Base-by-base conservation (phyloP, 2,329 filamentous ascomycete species). In the Epichloe hybrida region DNA sequence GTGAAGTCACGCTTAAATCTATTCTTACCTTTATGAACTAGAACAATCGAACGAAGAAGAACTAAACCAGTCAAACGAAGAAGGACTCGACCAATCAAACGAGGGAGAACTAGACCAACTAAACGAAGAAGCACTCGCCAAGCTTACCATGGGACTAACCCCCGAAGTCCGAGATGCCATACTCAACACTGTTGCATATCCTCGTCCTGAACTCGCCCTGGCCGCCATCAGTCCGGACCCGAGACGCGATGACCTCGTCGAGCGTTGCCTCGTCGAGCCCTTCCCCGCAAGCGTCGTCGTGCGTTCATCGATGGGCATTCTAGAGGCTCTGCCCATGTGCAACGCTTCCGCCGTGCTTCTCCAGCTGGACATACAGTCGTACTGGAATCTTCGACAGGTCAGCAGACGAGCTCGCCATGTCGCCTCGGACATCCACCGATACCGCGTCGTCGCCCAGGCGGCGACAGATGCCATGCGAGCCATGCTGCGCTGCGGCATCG, bases 351-450 rank as follows among this genome's bases (percentile, higher is more conserved):
- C 17, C 12, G 34, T 44, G 38, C 46, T 20, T 41, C 42, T 39
- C 36, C n/a, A 46, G 17, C 36, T 46, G 8, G 49, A 50, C 21
- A 41, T 46, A 15, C 41, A 41, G n/a, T 50, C 49, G n/a, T 50
- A 31, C 35, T 50, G 44, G n/a, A 50, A 40, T 34, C 39, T 50
- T 27, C 49, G 49, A 9, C 49, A 50, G 34, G 44, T 41, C 27
- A 50, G 41, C 49, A 31, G 49, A 34, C 49, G 49, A 31, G 43
- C 21, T 13, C 41, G 49, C 31, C 41, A 50, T 31, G 34, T 34
- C 40, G 42, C 40, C 44, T 50, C 34, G 27, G 23, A 34, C 35
- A 27, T 46, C 15, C 9, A 34, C 17, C 41, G 46, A 39, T 50
- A 50, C 44, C 49, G n/a, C 20, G 15, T 23, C 42, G 27, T 50